A percentile compares a stretch with the other conserved stretches of the same genome.
Evolutionary conservation across 148 eudicot genomes (phyloP).

Genomic region (Chenopodium formosanum): DNA sequence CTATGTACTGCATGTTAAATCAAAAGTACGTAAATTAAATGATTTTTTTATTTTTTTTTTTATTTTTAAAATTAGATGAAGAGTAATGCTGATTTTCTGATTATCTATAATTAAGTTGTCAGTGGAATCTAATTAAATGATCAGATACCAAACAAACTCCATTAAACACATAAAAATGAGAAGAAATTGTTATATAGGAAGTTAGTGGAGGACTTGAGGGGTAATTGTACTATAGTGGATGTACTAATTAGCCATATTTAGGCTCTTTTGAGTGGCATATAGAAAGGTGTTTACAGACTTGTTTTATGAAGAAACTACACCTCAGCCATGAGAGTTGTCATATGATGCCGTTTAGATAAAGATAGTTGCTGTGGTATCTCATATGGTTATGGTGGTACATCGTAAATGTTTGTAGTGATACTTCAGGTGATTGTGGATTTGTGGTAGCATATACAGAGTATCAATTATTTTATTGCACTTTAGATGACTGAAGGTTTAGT

Average conservation of each 20-base stretch:
- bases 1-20: constrained; percentile 9
- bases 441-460: no score
- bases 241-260: background rate
- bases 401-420: background rate
- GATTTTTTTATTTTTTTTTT: background rate
- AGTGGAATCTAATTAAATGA: constrained; percentile 21
- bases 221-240: constrained; percentile 13
- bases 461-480: background rate
- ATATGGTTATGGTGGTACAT: background rate
- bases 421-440: background rate
- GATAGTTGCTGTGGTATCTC: background rate
- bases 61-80: background rate
- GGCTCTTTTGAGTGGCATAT: background rate
- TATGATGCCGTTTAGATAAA: background rate
- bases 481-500: background rate
- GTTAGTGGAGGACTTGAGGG: constrained; percentile 10
- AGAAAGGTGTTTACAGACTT: background rate
- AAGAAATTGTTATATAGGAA: background rate
- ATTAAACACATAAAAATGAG: constrained; percentile 19
- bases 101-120: constrained; percentile 1
- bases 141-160: constrained; percentile 27
- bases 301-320: background rate
- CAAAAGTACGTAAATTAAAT: background rate
- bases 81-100: constrained; percentile 4
- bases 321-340: background rate